Percentiles rank a stretch among this genome's conserved stretches.
Evolutionary conservation across 768 basidiomycete genomes (phyloP).

Genomic region (Mycena capillaripes): DNA sequence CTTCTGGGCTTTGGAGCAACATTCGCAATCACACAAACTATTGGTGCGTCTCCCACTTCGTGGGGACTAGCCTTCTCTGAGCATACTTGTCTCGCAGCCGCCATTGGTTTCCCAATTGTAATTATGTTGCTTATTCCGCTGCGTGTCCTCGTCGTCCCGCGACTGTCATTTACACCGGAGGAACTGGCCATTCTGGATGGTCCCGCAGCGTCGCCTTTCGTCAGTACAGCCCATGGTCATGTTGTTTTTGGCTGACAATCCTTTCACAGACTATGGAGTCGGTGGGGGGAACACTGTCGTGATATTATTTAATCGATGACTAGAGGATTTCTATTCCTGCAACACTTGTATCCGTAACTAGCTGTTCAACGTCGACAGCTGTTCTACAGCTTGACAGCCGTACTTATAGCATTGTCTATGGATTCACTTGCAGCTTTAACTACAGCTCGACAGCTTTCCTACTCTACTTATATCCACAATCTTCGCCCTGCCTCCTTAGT

Average conservation of each 20-base stretch:
- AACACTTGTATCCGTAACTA: no score
- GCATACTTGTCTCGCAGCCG: slow-evolving; percentile 65
- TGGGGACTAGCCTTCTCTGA: neutral
- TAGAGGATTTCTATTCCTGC: no score
- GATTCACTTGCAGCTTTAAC: no score
- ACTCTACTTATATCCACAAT: neutral
- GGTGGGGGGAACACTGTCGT: slow-evolving; percentile 47
- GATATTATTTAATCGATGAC: neutral
- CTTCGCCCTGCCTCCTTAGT: no score
- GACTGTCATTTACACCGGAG: slow-evolving; percentile 79
- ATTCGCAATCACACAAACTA: slow-evolving; percentile 92
- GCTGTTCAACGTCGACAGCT: no score
- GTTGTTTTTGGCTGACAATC: neutral
- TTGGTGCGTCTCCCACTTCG: slow-evolving; percentile 64
- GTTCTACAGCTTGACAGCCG: no score
- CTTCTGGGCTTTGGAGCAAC: slow-evolving; percentile 89
- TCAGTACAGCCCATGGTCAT: slow-evolving; percentile 64
- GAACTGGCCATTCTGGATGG: slow-evolving; percentile 91
- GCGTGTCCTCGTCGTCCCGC: slow-evolving; percentile 78
- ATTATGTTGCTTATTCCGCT: slow-evolving; percentile 88
- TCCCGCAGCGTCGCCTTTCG: slow-evolving; percentile 89
- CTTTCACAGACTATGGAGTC: slow-evolving; percentile 50
- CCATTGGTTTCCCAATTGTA: slow-evolving; percentile 92
- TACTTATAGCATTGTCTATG: no score
- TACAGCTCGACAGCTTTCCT: no score